Percentiles rank a stretch among this genome's conserved stretches.
Conservation (phyloP, 768 basidiomycete genomes). For the Pisolithus microcarpus region DNA sequence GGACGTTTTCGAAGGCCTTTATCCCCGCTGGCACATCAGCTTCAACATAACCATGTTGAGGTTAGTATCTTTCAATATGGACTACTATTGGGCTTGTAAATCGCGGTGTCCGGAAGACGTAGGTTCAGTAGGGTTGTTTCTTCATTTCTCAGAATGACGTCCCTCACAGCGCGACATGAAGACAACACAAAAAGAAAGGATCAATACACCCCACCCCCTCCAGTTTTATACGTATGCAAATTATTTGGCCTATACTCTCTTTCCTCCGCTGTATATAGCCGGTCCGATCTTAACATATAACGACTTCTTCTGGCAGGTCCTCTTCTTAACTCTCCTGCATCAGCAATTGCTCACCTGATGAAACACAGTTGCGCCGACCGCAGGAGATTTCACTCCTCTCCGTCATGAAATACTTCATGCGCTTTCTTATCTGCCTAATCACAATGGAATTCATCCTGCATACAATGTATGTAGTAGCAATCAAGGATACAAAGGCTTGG, state of each 20-base stretch:
- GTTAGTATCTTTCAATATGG: conserved; percentile 88
- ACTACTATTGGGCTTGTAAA: conserved; percentile 78
- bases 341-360: not conserved
- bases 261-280: conserved; percentile 91
- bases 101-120: conserved; percentile 37
- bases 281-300: conserved; percentile 97
- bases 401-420: conserved; percentile 51
- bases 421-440: conserved; percentile 64
- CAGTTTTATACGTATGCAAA: conserved; percentile 60
- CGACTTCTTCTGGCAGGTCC: conserved; percentile 89
- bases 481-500: conserved; percentile 88
- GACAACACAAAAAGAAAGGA: conserved; percentile 55
- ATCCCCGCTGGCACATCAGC: conserved; percentile 87
- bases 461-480: conserved; percentile 94
- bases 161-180: conserved; percentile 20
- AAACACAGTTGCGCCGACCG: conserved; percentile 54
- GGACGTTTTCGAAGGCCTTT: conserved; percentile 66
- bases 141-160: conserved; percentile 3
- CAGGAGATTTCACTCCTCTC: conserved; percentile 33
- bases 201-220: conserved; percentile 44
- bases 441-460: conserved; percentile 91
- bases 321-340: conserved; percentile 10
- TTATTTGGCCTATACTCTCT: conserved; percentile 81
- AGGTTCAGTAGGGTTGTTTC: conserved; percentile 9
- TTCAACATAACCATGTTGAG: conserved; percentile 98